Percentiles rank a stretch among this genome's conserved stretches.
These are phyloP conservation scores for Podospora comata DNA, from an alignment of 495 filamentous ascomycete genomes.

Conservation along the genomic window DNA sequence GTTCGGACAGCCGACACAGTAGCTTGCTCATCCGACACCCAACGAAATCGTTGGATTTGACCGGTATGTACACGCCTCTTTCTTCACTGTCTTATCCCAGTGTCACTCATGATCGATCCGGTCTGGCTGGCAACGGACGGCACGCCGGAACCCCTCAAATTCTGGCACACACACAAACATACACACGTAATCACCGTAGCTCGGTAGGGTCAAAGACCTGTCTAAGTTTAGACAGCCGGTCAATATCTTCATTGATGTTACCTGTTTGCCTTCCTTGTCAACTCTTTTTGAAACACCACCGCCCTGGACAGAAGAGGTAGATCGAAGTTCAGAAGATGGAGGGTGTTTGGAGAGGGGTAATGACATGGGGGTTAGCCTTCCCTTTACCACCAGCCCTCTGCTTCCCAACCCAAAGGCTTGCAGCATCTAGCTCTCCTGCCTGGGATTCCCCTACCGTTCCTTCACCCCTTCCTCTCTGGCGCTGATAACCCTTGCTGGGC, in stretches of 20 bases:
- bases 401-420: not conserved
- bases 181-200: not conserved
- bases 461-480: conserved; percentile 16
- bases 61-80: conserved; percentile 26
- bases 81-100: conserved; percentile 6
- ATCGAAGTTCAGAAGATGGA: not conserved
- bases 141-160: conserved; percentile 14
- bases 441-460: conserved; percentile 1
- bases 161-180: not conserved
- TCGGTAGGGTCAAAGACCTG: not conserved
- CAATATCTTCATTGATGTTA: not conserved
- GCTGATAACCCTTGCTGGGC: conserved; percentile 24
- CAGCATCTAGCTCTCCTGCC: conserved; percentile 10
- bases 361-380: not conserved
- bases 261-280: not conserved
- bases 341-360: not conserved
- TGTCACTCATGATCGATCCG: not conserved
- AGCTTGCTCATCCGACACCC: conserved; percentile 6
- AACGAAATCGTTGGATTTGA: conserved; percentile 11
- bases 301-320: not conserved
- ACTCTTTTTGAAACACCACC: not conserved
- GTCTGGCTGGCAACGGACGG: conserved; percentile 22
- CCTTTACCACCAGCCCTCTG: not conserved
- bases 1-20: conserved; percentile 1
- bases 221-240: not conserved